Base-by-base conservation (phyloP, 2,329 filamentous ascomycete species). In the Calonectria hongkongensis region DNA sequence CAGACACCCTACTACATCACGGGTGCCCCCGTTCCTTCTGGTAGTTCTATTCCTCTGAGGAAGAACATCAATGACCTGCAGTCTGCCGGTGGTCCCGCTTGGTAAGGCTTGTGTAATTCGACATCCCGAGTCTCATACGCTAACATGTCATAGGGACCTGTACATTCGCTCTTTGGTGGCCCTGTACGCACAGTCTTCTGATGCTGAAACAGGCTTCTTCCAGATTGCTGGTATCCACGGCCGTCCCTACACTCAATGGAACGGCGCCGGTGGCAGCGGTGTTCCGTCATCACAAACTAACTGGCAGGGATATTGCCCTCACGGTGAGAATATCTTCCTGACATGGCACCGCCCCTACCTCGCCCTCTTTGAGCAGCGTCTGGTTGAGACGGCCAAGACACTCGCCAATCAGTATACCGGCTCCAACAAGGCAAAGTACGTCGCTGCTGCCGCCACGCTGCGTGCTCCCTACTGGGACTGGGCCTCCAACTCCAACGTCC, bases 11-110 rank as follows among this genome's bases (percentile, higher is more conserved):
- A n/a, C n/a, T n/a, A n/a, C n/a, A n/a, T 95, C 66, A 92, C 90
- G 2, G 94, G 91, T 48, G 94, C 94, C 81, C 91, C 90, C 82
- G 95, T 93, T 0, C 90, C 91, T 62, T 94, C 94, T 84, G 94
- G 94, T 10, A 45, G 33, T n/a, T 47, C 62, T 13, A 62, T 72
- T 6, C 71, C 71, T 3, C 28, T 66, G 4, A 28, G 71, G 16
- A 70, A 33, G 43, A 73, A 73, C 51, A 70, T 73, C 45, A 73
- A 73, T 50, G 62, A 66, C 51, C 60, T 73, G 18, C 30, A 70
- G 16, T 18, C 60, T 13, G 54, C 67, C 21, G 71, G 71, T 9
- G 71, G 71, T 18, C 51, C 71, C 12, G 25, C 39, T 39, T 73
- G 71, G 70, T n/a, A n/a, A n/a, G n/a, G n/a, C n/a, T n/a, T n/a